Evolutionary conservation across 2,329 filamentous ascomycete genomes (phyloP), one percentile per base, ranked within the genome.

Genomic region (Orbilia blumenaviensis): DNA sequence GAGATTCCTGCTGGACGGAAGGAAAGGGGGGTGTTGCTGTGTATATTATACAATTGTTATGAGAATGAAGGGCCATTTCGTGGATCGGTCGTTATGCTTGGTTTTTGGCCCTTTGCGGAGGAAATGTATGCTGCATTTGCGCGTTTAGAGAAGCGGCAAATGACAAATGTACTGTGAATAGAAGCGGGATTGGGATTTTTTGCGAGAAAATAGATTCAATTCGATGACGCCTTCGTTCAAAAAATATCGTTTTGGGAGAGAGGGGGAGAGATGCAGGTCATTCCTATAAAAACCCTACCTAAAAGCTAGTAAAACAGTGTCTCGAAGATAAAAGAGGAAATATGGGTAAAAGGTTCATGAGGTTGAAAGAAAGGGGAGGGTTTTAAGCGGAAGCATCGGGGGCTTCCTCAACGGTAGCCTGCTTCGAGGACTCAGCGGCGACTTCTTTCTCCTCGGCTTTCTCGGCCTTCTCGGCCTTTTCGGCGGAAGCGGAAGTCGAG

Each of bases 381-480:
- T 7, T 18, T 46, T 66, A 76, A 36, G 72, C 60, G 32, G 64
- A 69, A 42, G 72, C 64, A 61, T 76, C 72, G 16, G 72, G 72
- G 3, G 72, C 72, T 16, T 76, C 72, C 42, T 76, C 72, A 38
- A 76, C 72, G 1, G 72, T 76, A 12, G 72, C 62, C 52, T 76
- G 72, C 58, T 76, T 76, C 10, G 64, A 76, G 5, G 64, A 61
- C 6, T 66, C 63, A 36, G 63, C 67, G 7, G 46, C 50, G 2
- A 25, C 62, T 8, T 74, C 52, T 29, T 66, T 58, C 32, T 76
- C 41, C 56, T 75, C 56, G 9, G 18, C 42, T 21, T 46, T 46
- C 18, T 46, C 42, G 14, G 18, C 18, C 3, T n/a, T n/a, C 18
- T 73, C 61, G 9, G 50, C 32, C 54, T 68, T 68, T 16, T 56